A percentile compares a stretch with the other conserved stretches of the same genome.
Conservation (phyloP, 1,139 yeast species). For the Lodderomyces oxycetoniae region DNA sequence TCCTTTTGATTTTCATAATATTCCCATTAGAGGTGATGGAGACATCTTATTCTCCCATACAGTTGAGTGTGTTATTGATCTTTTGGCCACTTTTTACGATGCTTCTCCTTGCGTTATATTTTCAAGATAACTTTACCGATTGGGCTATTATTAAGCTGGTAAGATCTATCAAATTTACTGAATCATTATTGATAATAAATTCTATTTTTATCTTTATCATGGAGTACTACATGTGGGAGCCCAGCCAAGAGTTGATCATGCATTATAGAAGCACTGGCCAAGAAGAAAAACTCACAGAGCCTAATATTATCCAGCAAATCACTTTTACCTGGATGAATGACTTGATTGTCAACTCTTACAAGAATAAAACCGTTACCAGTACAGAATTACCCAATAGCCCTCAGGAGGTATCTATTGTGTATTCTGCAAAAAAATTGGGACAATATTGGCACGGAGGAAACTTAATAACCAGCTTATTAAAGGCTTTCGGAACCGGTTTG, state of each 20-base stretch:
- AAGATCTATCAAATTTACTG: constrained; percentile 14
- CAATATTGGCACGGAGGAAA: constrained; percentile 29
- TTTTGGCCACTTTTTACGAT: constrained; percentile 38
- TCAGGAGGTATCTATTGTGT: constrained; percentile 38
- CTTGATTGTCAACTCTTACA: constrained; percentile 46
- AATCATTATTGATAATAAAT: constrained; percentile 18
- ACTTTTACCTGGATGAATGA: constrained; percentile 64
- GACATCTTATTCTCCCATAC: constrained; percentile 26
- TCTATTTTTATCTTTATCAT: constrained; percentile 20
- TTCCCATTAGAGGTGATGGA: constrained; percentile 43
- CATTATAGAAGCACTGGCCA: constrained; percentile 14
- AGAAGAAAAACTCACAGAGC: constrained; percentile 23
- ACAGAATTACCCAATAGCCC: constrained; percentile 57
- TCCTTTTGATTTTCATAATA: constrained; percentile 15
- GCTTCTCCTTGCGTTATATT: constrained; percentile 19
- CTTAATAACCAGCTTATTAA: constrained; percentile 38
- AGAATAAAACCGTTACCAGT: constrained; percentile 42
- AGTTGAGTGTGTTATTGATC: constrained; percentile 31
- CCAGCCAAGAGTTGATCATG: constrained; percentile 22
- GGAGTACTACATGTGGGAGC: constrained; percentile 28
- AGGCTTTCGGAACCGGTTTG: constrained; percentile 47
- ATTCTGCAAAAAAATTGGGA: constrained; percentile 16
- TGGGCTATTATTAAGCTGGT: constrained; percentile 20
- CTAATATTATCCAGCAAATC: constrained; percentile 46
- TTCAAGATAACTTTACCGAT: constrained; percentile 28